Conservation (phyloP, 148 eudicot genomes). For the Hydrangea macrophylla region DNA sequence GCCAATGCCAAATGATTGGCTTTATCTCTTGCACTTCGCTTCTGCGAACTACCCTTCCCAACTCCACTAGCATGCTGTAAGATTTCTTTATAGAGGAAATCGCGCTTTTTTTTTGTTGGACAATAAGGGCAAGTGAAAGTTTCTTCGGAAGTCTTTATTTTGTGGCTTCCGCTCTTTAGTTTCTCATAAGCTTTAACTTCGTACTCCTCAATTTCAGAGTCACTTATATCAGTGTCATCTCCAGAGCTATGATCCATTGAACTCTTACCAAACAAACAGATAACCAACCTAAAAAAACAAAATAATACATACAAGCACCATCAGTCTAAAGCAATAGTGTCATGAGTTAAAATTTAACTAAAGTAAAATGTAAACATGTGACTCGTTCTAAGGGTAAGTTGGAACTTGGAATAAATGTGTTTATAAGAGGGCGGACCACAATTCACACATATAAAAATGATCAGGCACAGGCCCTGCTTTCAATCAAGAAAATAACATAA, state of each 20-base stretch:
- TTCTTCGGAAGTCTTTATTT: constrained; percentile 53
- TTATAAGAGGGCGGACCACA: not conserved
- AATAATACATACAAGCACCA: not conserved
- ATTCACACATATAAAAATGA: not conserved
- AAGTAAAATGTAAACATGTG: not conserved
- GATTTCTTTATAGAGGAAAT: constrained; percentile 62
- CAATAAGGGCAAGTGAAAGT: constrained; percentile 81
- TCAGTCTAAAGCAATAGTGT: not conserved
- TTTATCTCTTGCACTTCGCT: constrained; percentile 75
- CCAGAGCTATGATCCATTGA: constrained; percentile 57
- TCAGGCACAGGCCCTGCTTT: not conserved
- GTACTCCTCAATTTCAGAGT: constrained; percentile 75
- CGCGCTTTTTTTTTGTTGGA: constrained; percentile 67
- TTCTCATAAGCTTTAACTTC: constrained; percentile 57
- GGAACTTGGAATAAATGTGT: not conserved
- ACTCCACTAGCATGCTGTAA: constrained; percentile 83
- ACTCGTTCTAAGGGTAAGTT: not conserved
- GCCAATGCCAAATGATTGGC: constrained; percentile 81
- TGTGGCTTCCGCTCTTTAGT: constrained; percentile 53
- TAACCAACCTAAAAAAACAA: not conserved
- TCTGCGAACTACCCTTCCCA: constrained; percentile 62
- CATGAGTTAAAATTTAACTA: not conserved
- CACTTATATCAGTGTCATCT: constrained; percentile 76
- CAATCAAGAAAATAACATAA: not conserved
- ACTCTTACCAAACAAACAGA: constrained; percentile 6